Evolutionary conservation across 148 eudicot species (phyloP), one percentile per base, ranked within the genome.

Genomic region (Agrostemma githago): DNA sequence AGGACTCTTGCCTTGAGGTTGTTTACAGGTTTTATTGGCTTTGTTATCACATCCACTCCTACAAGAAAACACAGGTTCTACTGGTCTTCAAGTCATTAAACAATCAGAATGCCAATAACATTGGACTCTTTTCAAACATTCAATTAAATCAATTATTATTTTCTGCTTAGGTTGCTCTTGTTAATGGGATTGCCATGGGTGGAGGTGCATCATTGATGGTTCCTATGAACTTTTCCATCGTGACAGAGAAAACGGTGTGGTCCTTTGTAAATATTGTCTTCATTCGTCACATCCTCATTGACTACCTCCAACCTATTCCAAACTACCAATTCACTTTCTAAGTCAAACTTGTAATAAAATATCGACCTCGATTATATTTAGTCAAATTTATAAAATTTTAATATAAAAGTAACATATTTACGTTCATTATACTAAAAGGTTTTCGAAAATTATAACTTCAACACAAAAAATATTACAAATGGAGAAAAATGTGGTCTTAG

Each of bases 11-110:
- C 82, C 91, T 96, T 59, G 91, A 96, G 82, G 99, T 90, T 74
- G 97, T 86, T 58, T 96, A 96, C 75, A 83, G 94, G 66, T 90
- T 92, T 92, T 96, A 96, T 76, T 96, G 99, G 99, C 99, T 96
- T 69, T 89, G 97, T 80, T 76, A 90, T 85, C 99, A 96, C 85
- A 90, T 92, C 48, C 96, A 87, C 84, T 88, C 96, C 58, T 90
- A 88, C 79, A 89, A 89, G 86, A 96, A 92, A 85, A 84, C 94
- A 43, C 89, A 78, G 92, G 98, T 95, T 79, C 46, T 20, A 46
- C 39, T 67, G 6, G 62, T 39, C 3, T 54, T 5, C 2, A 34
- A 53, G 58, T 62, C 8, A 38, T 48, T 72, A 15, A 61, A 19
- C 66, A 20, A 46, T 57, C 51, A 60, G 42, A 40, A 21, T 37